Conservation (phyloP, 1,284 basidiomycete genomes). For the Takashimella tepidaria region DNA sequence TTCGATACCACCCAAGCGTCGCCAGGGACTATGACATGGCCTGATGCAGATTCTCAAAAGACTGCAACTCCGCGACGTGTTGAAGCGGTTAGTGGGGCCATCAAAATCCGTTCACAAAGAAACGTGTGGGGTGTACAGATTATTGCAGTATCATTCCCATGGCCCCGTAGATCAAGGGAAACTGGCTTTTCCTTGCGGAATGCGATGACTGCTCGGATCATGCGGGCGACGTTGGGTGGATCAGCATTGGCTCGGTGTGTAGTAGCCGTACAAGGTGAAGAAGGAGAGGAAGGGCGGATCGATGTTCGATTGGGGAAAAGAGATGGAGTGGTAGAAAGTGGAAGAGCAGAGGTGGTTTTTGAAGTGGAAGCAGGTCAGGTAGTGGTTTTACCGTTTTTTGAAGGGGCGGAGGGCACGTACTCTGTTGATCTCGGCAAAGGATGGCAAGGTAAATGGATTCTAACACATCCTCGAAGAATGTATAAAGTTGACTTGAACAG, state of each 20-base stretch:
- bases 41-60: constrained; percentile 9
- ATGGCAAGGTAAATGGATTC: constrained; percentile 27
- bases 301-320: constrained; percentile 7
- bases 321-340: constrained; percentile 9
- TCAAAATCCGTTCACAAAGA: constrained; percentile 18
- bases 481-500: constrained; percentile 7
- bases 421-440: constrained; percentile 26
- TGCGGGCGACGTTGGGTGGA: constrained; percentile 15
- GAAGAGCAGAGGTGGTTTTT: constrained; percentile 20
- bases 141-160: constrained; percentile 17
- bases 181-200: constrained; percentile 10
- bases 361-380: constrained; percentile 16
- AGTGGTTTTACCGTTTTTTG: constrained; percentile 24
- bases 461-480: not conserved
- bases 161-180: constrained; percentile 23
- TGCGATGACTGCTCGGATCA: constrained; percentile 11
- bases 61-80: not conserved
- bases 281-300: constrained; percentile 7
- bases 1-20: constrained; percentile 4
- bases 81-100: constrained; percentile 17
- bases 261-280: not conserved
- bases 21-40: constrained; percentile 21
- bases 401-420: constrained; percentile 12
- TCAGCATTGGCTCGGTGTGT: constrained; percentile 8
- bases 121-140: constrained; percentile 23